phyloP scores from a whole-genome alignment of 179 eudicot genomes.

The Beta lomatogona region DNA sequence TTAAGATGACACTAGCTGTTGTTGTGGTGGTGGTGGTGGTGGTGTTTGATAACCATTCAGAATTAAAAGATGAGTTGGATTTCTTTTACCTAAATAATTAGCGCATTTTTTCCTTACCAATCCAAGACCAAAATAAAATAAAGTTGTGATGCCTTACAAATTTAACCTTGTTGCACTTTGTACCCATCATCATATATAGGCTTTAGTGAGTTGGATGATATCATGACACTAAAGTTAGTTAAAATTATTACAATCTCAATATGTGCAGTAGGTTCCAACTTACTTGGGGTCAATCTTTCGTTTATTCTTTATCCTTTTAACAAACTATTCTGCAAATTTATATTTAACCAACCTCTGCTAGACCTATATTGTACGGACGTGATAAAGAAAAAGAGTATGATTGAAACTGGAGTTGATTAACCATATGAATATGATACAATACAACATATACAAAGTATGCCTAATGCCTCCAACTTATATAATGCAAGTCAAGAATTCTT shows the following conservation, averaged over 20 bases:
- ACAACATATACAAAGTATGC: not conserved
- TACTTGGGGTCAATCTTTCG: conserved; percentile 11
- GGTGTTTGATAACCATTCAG: too few species aligned
- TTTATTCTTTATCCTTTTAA: not conserved
- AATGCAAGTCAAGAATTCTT: not conserved
- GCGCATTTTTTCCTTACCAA: too few species aligned
- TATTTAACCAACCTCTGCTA: not conserved
- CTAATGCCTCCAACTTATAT: not conserved
- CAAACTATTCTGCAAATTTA: not conserved
- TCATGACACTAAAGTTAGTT: not conserved
- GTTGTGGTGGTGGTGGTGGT: too few species aligned
- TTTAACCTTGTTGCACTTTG: too few species aligned
- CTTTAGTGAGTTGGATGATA: not conserved
- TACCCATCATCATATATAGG: too few species aligned
- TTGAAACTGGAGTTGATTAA: conserved; percentile 2
- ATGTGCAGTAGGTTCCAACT: conserved; percentile 12
- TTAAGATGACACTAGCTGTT: too few species aligned
- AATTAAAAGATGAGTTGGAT: too few species aligned
- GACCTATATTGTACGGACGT: conserved; percentile 18
- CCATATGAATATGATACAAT: not conserved
- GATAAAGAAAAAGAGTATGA: not conserved
- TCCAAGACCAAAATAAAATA: too few species aligned
- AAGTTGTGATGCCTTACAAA: too few species aligned
- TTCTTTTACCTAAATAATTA: too few species aligned
- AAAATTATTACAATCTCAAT: too few species aligned